Conservation (phyloP, 1,284 basidiomycete species). For the Ganoderma boninense region DNA sequence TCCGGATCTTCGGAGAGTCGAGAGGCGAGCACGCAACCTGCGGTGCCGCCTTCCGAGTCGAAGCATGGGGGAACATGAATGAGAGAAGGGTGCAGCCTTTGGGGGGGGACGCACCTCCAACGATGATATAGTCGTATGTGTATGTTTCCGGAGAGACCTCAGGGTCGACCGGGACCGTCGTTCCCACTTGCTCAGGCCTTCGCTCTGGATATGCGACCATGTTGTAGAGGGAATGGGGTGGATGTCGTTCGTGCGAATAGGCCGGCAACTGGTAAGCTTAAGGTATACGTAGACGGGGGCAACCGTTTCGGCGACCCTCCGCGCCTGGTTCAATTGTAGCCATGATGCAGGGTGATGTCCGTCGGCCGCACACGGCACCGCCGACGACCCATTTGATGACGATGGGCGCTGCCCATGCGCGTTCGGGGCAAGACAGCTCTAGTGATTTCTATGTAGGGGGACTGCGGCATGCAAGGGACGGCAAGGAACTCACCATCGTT, state of each 20-base stretch:
- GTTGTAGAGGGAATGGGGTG: background rate
- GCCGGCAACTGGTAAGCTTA: background rate
- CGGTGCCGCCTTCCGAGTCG: constrained; percentile 40
- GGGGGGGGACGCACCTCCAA: constrained; percentile 25
- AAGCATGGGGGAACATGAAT: background rate
- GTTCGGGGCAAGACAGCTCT: background rate
- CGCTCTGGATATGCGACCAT: constrained; percentile 1
- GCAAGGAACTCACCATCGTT: no score
- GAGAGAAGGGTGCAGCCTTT: background rate
- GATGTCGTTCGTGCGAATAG: background rate
- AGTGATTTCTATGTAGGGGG: no score
- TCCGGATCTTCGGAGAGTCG: constrained; percentile 40
- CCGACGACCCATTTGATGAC: background rate
- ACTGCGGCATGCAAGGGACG: no score
- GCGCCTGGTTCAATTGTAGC: background rate
- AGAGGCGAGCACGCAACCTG: constrained; percentile 47
- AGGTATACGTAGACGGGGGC: background rate
- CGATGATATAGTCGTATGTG: constrained; percentile 37
- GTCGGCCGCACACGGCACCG: no score
- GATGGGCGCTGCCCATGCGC: background rate
- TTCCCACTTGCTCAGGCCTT: constrained; percentile 19
- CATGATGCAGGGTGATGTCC: background rate
- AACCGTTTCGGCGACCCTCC: background rate
- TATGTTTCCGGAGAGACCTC: background rate
- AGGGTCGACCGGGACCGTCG: background rate